Base-by-base conservation (phyloP, 441 rosid species). In the Gossypium laxum region DNA sequence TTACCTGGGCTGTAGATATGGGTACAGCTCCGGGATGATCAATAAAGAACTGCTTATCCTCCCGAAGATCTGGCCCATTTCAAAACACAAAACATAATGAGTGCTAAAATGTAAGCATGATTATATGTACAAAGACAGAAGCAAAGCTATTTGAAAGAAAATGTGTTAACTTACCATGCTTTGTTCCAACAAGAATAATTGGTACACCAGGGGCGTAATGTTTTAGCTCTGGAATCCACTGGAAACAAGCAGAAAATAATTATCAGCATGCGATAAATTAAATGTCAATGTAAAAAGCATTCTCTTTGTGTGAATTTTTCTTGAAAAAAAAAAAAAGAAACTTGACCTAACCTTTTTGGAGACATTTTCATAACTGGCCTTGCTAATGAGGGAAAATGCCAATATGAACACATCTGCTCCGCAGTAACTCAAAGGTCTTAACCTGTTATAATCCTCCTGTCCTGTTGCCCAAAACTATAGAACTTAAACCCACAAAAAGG, bases 21-120 rank as follows among this genome's bases (percentile, higher is more conserved):
- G 91, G 93, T 70, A 89, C 89, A 70, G 91, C 88, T 78, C 93
- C 89, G 67, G 93, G 91, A 74, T 89, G 91, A 74, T 89, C 89
- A 14, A 84, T 67, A 43, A 85, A 84, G 82, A 87, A 87, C 75
- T 89, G 89, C 74, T 85, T 84, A 75, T 89, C 93, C 75, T 87
- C 93, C 72, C 93, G 88, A 72, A 89, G 93, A 84, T 89, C 93
- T 89, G 82, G 71, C 59, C 65, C 75, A 81, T 69, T 68, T 11
- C 32, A 77, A 74, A 71, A 57, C 47, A 57, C 8, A 45, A 45
- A 22, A 22, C 64, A 32, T 2, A 73, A 21, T 60, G 69, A 75
- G 43, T 41, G 59, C 22, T 70, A 38, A 10, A 55, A 7, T 54
- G 21, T 17, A 54, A 12, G 24, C 34, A 22, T 14, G 14, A 45